Base-by-base conservation (phyloP, 2,329 filamentous ascomycete species). In the Trichoderma gracile region DNA sequence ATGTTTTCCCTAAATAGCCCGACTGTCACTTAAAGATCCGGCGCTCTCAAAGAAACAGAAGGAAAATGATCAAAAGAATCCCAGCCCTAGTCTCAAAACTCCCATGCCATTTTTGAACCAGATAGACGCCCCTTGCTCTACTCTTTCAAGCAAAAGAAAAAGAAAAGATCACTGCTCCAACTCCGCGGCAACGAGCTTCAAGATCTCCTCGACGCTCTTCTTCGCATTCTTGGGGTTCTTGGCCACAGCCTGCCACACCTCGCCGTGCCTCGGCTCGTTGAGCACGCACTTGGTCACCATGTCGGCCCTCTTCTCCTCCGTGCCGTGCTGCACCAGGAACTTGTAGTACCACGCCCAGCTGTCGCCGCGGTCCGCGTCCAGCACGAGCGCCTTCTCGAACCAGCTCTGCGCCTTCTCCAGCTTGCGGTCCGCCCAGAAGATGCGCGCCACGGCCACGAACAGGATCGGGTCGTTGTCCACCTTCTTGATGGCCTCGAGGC, bases 281-380 rank as follows among this genome's bases (percentile, higher is more conserved):
- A 89, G 79, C 38, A 90, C 82, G 70, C 91, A 93, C 79, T 96
- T 97, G 64, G 82, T 82, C 6, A 97, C 76, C 38, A 97, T 89
- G 73, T 98, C 95, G 33, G 82, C 85, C 72, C 90, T 84, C 87
- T 98, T 99, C 81, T 97, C 94, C 64, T 92, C 89, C 5, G 93
- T 97, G 10, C 95, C 96, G 78, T 99, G 93, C 81, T 97, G 92
- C 69, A 88, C 75, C 68, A 98, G 74, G 76, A 98, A 99, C 76
- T 94, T 93, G 77, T 93, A 95, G 77, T 97, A 99, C 94, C 94
- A 99, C 21, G 93, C 94, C 96, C 96, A 99, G 12, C 88, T 91
- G 79, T 99, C 96, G 57, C 95, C 95, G 57, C 87, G 80, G 75
- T 98, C 93, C 42, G 89, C 87, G 73, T 99, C 93, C 14, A 95